phyloP scores from a whole-genome alignment of 2,329 filamentous ascomycete genomes.

The Aspergillus eucalypticola region DNA sequence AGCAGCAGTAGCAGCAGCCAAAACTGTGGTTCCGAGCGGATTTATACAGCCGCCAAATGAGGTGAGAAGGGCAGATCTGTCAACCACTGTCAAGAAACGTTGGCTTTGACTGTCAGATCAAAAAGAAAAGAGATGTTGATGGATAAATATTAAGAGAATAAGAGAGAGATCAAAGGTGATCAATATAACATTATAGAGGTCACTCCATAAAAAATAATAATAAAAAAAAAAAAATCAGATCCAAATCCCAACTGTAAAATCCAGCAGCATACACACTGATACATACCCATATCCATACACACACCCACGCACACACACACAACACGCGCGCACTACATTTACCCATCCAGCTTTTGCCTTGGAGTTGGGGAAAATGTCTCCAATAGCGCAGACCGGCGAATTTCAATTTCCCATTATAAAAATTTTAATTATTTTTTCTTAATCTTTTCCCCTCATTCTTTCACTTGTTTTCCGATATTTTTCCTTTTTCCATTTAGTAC shows the following conservation, averaged over 20 bases:
- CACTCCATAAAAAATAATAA: not conserved
- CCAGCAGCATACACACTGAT: not conserved
- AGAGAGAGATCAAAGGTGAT: not conserved
- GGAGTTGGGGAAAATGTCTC: not conserved
- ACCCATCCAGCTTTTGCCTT: not conserved
- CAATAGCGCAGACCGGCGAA: conserved; percentile 8
- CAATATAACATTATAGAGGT: not conserved
- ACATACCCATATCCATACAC: not conserved
- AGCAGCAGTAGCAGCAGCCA: not conserved
- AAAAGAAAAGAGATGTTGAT: not conserved
- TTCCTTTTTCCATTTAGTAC: not conserved
- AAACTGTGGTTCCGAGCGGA: not conserved
- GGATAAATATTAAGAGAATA: not conserved
- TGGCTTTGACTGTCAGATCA: not conserved
- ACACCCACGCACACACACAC: not conserved
- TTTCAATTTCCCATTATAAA: not conserved
- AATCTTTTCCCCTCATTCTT: not conserved
- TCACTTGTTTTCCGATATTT: not conserved
- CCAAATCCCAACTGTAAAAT: not conserved
- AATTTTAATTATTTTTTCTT: not conserved
- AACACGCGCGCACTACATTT: not conserved
- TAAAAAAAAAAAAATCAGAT: not conserved
- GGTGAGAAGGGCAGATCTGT: not conserved
- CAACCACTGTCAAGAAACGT: too few species aligned
- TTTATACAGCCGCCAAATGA: not conserved